phyloP scores from a whole-genome alignment of 495 filamentous ascomycete genomes.

The Aspergillus leporis region DNA sequence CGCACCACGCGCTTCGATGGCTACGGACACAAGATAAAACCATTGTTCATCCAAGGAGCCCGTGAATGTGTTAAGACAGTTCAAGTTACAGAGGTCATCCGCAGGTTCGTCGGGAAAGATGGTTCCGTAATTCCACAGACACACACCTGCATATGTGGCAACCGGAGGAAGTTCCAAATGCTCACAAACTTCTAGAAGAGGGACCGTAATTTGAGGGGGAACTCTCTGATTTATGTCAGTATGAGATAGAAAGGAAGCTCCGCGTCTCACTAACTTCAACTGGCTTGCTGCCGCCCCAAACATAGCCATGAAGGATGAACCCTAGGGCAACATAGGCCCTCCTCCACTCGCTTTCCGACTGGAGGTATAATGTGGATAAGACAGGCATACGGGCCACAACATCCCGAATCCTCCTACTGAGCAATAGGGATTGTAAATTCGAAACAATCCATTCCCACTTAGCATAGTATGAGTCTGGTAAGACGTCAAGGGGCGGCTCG shows the following conservation, averaged over 20 bases:
- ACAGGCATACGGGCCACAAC: constrained; percentile 78
- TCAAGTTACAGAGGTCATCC: constrained; percentile 80
- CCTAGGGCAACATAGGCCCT: constrained; percentile 84
- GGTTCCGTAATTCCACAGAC: constrained; percentile 94
- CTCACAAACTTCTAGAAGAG: constrained; percentile 74
- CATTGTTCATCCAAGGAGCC: constrained; percentile 95
- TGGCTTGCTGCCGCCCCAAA: constrained; percentile 89
- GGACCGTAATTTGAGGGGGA: constrained; percentile 80
- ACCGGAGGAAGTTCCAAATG: constrained; percentile 89
- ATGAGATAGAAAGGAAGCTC: neutral
- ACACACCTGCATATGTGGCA: constrained; percentile 89
- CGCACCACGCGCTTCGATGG: constrained; percentile 90
- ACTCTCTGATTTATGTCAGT: constrained; percentile 59
- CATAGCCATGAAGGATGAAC: constrained; percentile 89
- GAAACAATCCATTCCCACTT: constrained; percentile 84
- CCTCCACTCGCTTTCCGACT: constrained; percentile 84
- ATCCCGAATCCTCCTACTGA: constrained; percentile 75
- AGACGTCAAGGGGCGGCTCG: constrained; percentile 71
- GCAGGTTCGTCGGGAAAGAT: constrained; percentile 78
- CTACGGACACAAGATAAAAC: constrained; percentile 95
- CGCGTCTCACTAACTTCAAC: constrained; percentile 56
- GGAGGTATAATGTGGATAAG: constrained; percentile 76
- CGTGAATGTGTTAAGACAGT: constrained; percentile 87
- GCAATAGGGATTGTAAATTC: constrained; percentile 84
- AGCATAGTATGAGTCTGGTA: constrained; percentile 87